These are phyloP conservation scores for Xylaria sp. DNA, from an alignment of 2,329 filamentous ascomycete genomes.

Conservation along the genomic window DNA sequence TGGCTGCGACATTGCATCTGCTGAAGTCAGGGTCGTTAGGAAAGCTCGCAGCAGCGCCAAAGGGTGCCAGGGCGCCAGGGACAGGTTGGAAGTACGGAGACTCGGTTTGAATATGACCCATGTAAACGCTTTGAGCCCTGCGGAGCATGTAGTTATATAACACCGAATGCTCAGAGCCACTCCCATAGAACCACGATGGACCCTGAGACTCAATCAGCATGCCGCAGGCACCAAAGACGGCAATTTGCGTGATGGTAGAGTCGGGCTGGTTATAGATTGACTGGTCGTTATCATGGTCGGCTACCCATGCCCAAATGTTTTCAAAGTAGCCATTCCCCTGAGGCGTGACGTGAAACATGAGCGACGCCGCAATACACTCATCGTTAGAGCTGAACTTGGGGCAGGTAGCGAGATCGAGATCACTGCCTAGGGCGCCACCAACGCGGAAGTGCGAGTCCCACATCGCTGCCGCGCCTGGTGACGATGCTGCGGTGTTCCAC, in stretches of 20 bases:
- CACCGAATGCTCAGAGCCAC: conserved; percentile 53
- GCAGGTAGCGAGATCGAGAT: conserved; percentile 69
- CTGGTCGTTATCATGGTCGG: conserved; percentile 62
- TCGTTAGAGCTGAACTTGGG: conserved; percentile 53
- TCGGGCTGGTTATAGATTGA: too few species aligned
- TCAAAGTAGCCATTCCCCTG: conserved; percentile 61
- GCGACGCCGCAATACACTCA: conserved; percentile 69
- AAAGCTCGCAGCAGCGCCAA: neutral
- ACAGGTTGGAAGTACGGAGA: conserved; percentile 10
- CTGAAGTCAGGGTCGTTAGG: conserved; percentile 2
- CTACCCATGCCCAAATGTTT: conserved; percentile 73
- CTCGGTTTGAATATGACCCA: conserved; percentile 70
- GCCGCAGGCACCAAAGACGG: conserved; percentile 49
- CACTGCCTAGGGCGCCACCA: conserved; percentile 74
- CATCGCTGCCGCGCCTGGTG: too few species aligned
- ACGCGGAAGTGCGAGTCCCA: conserved; percentile 73
- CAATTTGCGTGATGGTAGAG: too few species aligned
- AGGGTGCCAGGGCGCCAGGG: neutral
- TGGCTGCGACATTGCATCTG: too few species aligned
- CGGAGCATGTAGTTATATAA: conserved; percentile 71
- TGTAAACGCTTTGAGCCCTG: conserved; percentile 70
- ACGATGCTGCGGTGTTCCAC: conserved; percentile 64
- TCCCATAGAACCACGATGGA: conserved; percentile 73
- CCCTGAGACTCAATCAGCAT: conserved; percentile 52
- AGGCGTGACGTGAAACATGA: conserved; percentile 59